Conservation (phyloP, 2,329 filamentous ascomycete species). For the Colletotrichum theobromicola region DNA sequence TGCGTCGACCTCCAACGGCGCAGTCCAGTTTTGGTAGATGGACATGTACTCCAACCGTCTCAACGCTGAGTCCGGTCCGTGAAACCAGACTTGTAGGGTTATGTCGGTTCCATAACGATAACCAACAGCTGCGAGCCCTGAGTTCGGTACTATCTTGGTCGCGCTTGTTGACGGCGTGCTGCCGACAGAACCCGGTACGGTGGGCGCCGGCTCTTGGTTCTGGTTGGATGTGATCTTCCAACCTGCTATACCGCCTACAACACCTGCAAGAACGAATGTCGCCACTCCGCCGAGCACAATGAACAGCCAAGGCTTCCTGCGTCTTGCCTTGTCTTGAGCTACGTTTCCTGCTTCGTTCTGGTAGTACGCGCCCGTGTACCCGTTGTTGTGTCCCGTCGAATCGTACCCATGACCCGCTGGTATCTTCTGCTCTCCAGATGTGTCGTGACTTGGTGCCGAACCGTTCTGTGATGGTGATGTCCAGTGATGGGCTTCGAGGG, state of each 20-base stretch:
- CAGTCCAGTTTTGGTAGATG: conserved; percentile 1
- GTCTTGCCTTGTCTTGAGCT: background rate
- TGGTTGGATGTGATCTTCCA: conserved; percentile 9
- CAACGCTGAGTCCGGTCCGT: background rate
- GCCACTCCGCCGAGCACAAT: background rate
- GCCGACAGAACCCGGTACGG: background rate
- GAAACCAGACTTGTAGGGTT: conserved; percentile 7
- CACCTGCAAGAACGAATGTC: background rate
- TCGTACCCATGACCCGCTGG: background rate
- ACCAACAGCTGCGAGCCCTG: conserved; percentile 4
- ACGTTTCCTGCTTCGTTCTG: background rate
- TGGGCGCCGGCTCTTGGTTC: background rate
- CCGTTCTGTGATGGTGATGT: background rate
- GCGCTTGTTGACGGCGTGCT: background rate
- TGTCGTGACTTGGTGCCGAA: background rate
- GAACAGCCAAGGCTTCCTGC: background rate
- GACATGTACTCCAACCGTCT: background rate
- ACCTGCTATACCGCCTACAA: conserved; percentile 3
- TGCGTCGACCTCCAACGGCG: background rate
- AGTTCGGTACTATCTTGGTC: conserved; percentile 10
- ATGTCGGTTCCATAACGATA: conserved; percentile 7
- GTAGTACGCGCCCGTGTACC: background rate
- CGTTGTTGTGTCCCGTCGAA: background rate
- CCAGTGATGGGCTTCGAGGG: background rate
- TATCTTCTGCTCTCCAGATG: background rate